Evolutionary conservation across 345 rosid genomes (phyloP).

Genomic region (Firmiana major): DNA sequence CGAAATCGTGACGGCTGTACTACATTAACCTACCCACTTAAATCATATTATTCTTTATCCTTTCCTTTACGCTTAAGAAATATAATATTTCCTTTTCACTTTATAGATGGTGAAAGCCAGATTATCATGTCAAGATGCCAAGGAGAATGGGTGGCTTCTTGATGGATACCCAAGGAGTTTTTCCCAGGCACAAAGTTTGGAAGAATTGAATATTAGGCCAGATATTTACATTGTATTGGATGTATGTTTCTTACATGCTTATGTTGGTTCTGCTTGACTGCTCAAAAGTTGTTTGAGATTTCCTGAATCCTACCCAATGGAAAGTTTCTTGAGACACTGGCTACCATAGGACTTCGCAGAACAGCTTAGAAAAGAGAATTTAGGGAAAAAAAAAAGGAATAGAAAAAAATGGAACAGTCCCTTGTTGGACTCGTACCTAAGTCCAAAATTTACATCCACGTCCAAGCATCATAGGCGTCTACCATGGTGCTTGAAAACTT

Average conservation of each 20-base stretch:
- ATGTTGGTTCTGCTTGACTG: slow-evolving; percentile 2
- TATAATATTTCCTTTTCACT: neutral
- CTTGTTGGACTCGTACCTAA: neutral
- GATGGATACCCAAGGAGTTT: slow-evolving; percentile 85
- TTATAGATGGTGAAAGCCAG: slow-evolving; percentile 16
- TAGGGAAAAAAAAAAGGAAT: neutral
- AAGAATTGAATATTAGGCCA: slow-evolving; percentile 64
- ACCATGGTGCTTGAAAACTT: neutral
- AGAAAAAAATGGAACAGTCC: neutral
- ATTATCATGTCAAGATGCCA: slow-evolving; percentile 44
- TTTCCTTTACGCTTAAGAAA: neutral
- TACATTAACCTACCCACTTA: neutral
- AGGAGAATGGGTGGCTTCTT: slow-evolving; percentile 83
- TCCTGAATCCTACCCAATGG: neutral
- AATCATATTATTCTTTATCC: neutral
- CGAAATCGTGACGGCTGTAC: slow-evolving; percentile 75
- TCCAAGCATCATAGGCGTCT: neutral
- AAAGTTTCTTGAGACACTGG: neutral
- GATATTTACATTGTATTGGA: slow-evolving; percentile 70
- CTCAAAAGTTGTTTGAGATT: slow-evolving; percentile 1
- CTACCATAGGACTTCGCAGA: neutral
- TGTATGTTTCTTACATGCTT: slow-evolving; percentile 36
- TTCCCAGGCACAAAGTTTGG: slow-evolving; percentile 76
- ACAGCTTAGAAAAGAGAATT: neutral
- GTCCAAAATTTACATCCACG: neutral